phyloP scores from a whole-genome alignment of 805 yeast genomes.

The Candida krabiensis region DNA sequence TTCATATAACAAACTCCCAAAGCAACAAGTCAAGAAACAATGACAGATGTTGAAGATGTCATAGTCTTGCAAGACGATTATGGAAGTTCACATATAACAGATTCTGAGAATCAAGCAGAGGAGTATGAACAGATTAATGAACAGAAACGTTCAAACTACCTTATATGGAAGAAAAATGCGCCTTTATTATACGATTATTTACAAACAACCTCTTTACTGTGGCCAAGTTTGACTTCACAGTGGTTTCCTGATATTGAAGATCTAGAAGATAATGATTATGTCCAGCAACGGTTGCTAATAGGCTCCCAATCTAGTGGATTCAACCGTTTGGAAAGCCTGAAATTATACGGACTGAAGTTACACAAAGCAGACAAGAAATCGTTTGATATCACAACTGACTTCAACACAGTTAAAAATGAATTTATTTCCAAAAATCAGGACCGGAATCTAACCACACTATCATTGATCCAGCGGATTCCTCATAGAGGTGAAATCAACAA shows the following conservation, averaged over 20 bases:
- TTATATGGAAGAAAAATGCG: constrained; percentile 62
- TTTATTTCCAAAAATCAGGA: constrained; percentile 21
- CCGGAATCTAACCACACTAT: constrained; percentile 10
- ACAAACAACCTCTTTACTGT: constrained; percentile 51
- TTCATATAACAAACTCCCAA: too few relatives aligned
- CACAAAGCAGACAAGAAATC: constrained; percentile 10
- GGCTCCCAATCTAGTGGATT: constrained; percentile 68
- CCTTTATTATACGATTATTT: constrained; percentile 55
- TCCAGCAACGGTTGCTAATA: constrained; percentile 45
- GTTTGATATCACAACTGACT: constrained; percentile 33
- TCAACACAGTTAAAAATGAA: constrained; percentile 36
- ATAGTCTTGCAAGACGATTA: too few relatives aligned
- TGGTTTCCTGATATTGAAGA: constrained; percentile 58
- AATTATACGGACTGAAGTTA: constrained; percentile 19
- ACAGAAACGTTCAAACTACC: constrained; percentile 35
- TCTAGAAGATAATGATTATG: constrained; percentile 26
- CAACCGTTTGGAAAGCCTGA: constrained; percentile 24
- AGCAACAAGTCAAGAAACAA: too few relatives aligned
- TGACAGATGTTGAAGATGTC: too few relatives aligned
- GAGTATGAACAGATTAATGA: constrained; percentile 7
- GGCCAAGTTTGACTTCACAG: constrained; percentile 64
- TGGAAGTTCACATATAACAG: too few relatives aligned
- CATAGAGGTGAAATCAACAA: constrained; percentile 74
- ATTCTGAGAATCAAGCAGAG: background rate
- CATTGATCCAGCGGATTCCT: constrained; percentile 54